Evolutionary conservation across 2,329 filamentous ascomycete species (phyloP).

Genomic region (Colletotrichum ledebouriae): DNA sequence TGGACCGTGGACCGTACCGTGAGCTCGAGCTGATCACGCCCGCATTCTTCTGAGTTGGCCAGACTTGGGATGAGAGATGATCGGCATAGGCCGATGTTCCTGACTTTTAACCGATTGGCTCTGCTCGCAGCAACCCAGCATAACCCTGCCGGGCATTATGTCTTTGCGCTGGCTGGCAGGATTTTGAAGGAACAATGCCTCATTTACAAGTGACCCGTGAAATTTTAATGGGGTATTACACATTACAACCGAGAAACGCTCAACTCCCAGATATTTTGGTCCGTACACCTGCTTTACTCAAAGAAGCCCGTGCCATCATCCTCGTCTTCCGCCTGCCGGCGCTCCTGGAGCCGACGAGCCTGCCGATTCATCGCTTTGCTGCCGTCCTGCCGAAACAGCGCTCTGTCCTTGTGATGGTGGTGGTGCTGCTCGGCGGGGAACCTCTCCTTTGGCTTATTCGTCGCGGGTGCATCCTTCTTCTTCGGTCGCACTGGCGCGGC

Average conservation of each 20-base stretch:
- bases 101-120: slow-evolving; percentile 4
- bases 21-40: no score
- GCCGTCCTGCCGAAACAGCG: slow-evolving; percentile 42
- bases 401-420: slow-evolving; percentile 37
- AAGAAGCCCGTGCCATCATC: slow-evolving; percentile 72
- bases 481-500: slow-evolving; percentile 34
- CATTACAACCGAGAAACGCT: slow-evolving; percentile 29
- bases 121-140: neutral
- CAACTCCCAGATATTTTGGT: slow-evolving; percentile 18
- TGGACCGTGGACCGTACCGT: no score
- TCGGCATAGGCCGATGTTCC: neutral
- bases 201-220: slow-evolving; percentile 24
- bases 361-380: slow-evolving; percentile 48
- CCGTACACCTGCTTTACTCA: slow-evolving; percentile 52
- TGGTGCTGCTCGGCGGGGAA: slow-evolving; percentile 38
- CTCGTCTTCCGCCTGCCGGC: slow-evolving; percentile 56
- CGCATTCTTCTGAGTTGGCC: neutral
- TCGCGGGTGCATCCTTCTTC: slow-evolving; percentile 8
- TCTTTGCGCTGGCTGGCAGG: no score
- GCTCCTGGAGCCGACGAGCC: slow-evolving; percentile 53
- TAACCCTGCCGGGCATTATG: neutral
- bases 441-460: slow-evolving; percentile 4
- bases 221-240: slow-evolving; percentile 39
- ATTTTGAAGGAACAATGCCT: neutral
- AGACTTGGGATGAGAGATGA: neutral